Base-by-base conservation (phyloP, 2,329 filamentous ascomycete species). In the Helicocarpus griseus region DNA sequence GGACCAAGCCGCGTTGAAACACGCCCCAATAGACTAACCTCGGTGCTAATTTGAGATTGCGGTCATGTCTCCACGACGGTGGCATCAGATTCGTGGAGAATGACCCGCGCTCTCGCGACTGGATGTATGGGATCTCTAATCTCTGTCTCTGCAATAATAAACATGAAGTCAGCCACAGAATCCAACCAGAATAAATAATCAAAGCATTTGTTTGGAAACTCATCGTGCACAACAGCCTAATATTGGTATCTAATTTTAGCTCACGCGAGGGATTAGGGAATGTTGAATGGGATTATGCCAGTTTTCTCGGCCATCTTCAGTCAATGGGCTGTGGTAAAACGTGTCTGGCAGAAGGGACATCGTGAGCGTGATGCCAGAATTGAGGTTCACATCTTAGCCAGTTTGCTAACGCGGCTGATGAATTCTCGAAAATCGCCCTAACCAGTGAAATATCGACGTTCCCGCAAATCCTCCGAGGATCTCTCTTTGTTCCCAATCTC, bases 1-100 rank as follows among this genome's bases (percentile, higher is more conserved):
- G 29, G 31, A 33, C 33, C 31, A 45, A 47, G 13, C 31, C 29
- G 22, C 13, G 45, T 47, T 47, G 45, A 47, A 47, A 47, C 45
- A 47, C 45, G 45, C 45, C 45, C 24, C 26, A 36, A 13, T 4
- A 36, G 5, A 36, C 45, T 47, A 47, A 36, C 31, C 45, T 36
- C 29, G 45, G 31, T 36, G 31, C 45, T 47, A 36, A 47, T 47
- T 45, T 47, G 45, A 35, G 21, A 36, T 17, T 24, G 44, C 11
- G 22, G 31, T 24, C n/a, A 17, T 47, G 22, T 17, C 45, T 31
- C 31, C 29, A 26, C 45, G 21, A 35, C 41, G 24, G 41, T 2
- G 26, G 26, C n/a, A 11, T 31, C n/a, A 21, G 24, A 28, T 19
- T 29, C 26, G 17, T 45, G n/a, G 41, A 26, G 41, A 17, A 31